phyloP scores from a whole-genome alignment of 495 filamentous ascomycete genomes.

The Annulohypoxylon nitens region DNA sequence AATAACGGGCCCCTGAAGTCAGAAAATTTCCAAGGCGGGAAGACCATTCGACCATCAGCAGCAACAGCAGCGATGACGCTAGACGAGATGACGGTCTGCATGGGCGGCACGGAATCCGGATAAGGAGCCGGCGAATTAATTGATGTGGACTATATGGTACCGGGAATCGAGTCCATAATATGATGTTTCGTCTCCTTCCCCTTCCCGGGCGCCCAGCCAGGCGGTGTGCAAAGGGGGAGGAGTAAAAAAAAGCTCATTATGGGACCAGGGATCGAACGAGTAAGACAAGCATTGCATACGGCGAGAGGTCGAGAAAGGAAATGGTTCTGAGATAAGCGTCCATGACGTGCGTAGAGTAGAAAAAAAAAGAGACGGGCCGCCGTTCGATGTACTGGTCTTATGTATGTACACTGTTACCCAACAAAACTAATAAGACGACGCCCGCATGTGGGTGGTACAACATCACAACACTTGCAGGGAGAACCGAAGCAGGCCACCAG shows the following conservation, averaged over 20 bases:
- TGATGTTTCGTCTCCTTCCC: slow-evolving; percentile 17
- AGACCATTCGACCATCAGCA: slow-evolving; percentile 30
- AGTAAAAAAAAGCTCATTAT: slow-evolving; percentile 27
- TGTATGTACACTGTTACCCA: slow-evolving; percentile 35
- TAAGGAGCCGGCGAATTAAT: slow-evolving; percentile 48
- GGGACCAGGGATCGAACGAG: slow-evolving; percentile 43
- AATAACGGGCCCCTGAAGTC: slow-evolving; percentile 37
- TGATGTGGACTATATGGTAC: slow-evolving; percentile 20
- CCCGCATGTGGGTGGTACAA: slow-evolving; percentile 16
- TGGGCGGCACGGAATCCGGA: slow-evolving; percentile 46
- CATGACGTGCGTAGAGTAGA: slow-evolving; percentile 37
- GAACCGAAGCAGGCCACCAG: background rate
- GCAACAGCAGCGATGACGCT: slow-evolving; percentile 38
- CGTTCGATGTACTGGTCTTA: slow-evolving; percentile 19
- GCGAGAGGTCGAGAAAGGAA: slow-evolving; percentile 46
- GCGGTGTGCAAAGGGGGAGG: slow-evolving; percentile 33
- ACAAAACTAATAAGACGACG: slow-evolving; percentile 14
- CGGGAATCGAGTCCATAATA: slow-evolving; percentile 17
- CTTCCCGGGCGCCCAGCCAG: slow-evolving; percentile 35
- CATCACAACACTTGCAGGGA: slow-evolving; percentile 1
- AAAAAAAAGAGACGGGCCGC: slow-evolving; percentile 5
- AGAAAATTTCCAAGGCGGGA: slow-evolving; percentile 36
- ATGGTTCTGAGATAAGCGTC: slow-evolving; percentile 47
- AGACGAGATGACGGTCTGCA: slow-evolving; percentile 44
- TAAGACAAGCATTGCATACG: slow-evolving; percentile 46